Evolutionary conservation across 2,329 filamentous ascomycete species (phyloP), one percentile per base, ranked within the genome.

Genomic region (Trichoderma sp.): DNA sequence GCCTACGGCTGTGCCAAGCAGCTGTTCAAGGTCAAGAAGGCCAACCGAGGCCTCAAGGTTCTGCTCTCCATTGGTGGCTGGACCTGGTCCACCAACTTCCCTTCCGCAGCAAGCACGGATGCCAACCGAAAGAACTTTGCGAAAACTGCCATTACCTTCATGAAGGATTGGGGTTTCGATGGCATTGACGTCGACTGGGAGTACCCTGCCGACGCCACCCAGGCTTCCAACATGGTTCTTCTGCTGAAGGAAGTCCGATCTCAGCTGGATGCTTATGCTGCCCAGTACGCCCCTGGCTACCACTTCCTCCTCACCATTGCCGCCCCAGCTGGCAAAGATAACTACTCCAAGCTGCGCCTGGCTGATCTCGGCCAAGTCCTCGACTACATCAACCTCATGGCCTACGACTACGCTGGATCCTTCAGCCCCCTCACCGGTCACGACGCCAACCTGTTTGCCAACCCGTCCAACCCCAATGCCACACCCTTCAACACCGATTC

Each of bases 61-160:
- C 84, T 97, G 26, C 86, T 97, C 4, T 93, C 89, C 62, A 93
- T 97, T 74, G 94, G 94, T 62, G 94, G 94, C 34, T 97, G 92
- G 92, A 94, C 92, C 0, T 96, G 93, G 81, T 94, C 92, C 2
- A 83, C 86, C 75, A 93, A 93, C 80, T 95, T 97, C 78, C 85
- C 92, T 1, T 83, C 84, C 1, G 90, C 91, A 0, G 89, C 91
- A 11, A 89, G 88, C 73, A 92, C 90, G 0, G 85, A 86, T 0
- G 81, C 84, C 3, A 90, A 88, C 18, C 87, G 93, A 18, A 80
- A 84, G 43, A 87, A 76, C 2, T 97, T 97, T 81, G 94, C 93
- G 6, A 82, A 86, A 60, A 88, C 87, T 4, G 89, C 93, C 2
- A 91, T 95, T 0, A 81, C 85, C 8, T 80, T 96, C 68, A 85